A percentile compares a stretch with the other conserved stretches of the same genome.
Evolutionary conservation across 495 filamentous ascomycete genomes (phyloP).

Genomic region (Clavariopsis aquatica): DNA sequence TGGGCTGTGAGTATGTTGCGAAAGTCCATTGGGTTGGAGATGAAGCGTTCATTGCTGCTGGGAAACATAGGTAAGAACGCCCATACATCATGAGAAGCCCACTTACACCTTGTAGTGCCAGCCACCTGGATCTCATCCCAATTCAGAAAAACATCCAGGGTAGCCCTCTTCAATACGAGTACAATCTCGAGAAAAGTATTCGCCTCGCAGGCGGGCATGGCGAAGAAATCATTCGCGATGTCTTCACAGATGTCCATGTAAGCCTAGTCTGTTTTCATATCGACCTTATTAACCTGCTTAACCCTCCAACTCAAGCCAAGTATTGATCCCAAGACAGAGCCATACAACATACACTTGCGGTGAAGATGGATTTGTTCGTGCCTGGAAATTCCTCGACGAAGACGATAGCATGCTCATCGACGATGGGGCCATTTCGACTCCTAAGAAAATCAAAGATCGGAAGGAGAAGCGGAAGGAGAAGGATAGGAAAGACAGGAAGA

Average conservation of each 20-base stretch:
- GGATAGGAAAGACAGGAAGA: slow-evolving; percentile 25
- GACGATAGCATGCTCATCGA: slow-evolving; percentile 28
- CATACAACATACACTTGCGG: slow-evolving; percentile 42
- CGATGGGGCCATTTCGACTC: neutral
- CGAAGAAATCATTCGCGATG: slow-evolving; percentile 77
- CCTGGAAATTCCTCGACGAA: slow-evolving; percentile 38
- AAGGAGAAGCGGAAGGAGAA: slow-evolving; percentile 24
- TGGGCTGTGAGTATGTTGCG: slow-evolving; percentile 81
- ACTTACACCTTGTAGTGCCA: slow-evolving; percentile 14
- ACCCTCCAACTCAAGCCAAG: neutral
- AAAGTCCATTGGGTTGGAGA: slow-evolving; percentile 63
- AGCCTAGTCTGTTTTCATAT: slow-evolving; percentile 29
- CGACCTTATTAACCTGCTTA: neutral
- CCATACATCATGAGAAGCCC: neutral
- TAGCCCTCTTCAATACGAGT: slow-evolving; percentile 56
- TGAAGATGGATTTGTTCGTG: slow-evolving; percentile 43
- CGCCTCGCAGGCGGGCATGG: slow-evolving; percentile 75
- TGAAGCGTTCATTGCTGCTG: slow-evolving; percentile 62
- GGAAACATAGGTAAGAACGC: slow-evolving; percentile 55
- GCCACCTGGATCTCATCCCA: slow-evolving; percentile 45
- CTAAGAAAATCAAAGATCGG: slow-evolving; percentile 10
- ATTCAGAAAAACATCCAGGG: slow-evolving; percentile 40
- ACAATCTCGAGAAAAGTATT: slow-evolving; percentile 62
- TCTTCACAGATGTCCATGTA: slow-evolving; percentile 71
- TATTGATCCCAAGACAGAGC: slow-evolving; percentile 7